Conservation (phyloP, 164 flowering plant genomes). For the Saururus chinensis region DNA sequence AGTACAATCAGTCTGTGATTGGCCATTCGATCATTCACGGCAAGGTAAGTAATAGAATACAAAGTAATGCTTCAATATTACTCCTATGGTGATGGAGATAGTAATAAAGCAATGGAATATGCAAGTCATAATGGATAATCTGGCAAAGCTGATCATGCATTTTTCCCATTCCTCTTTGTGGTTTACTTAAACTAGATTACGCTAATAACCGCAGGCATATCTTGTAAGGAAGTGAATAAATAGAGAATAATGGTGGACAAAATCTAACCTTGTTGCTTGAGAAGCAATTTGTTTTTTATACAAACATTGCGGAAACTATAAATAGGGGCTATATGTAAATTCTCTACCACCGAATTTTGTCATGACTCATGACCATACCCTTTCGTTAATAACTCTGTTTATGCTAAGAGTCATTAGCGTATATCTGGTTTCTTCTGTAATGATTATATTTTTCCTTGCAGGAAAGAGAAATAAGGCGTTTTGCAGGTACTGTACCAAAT, state of each 20-base stretch:
- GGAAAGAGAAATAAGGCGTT: constrained; percentile 65
- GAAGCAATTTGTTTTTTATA: background rate
- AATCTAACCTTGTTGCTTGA: background rate
- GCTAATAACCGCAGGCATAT: too few relatives aligned
- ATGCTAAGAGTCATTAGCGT: too few relatives aligned
- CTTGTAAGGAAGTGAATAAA: too few relatives aligned
- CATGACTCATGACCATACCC: background rate
- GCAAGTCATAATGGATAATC: too few relatives aligned
- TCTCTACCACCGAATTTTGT: too few relatives aligned
- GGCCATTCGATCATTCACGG: constrained; percentile 69
- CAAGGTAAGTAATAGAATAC: constrained; percentile 27
- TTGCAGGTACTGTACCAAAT: constrained; percentile 83
- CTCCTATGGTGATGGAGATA: too few relatives aligned
- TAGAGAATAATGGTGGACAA: background rate
- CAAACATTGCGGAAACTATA: background rate
- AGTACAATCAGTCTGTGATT: constrained; percentile 57
- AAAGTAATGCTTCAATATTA: too few relatives aligned
- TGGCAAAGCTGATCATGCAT: too few relatives aligned
- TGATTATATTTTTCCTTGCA: constrained; percentile 9
- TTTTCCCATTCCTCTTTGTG: too few relatives aligned
- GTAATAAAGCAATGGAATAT: too few relatives aligned
- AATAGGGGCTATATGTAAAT: background rate
- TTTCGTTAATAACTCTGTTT: too few relatives aligned
- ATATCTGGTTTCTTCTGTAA: background rate
- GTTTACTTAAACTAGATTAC: too few relatives aligned